These are phyloP conservation scores for Dorcoceras hygrometricum DNA, from an alignment of 257 asterid genomes.

Conservation along the genomic window DNA sequence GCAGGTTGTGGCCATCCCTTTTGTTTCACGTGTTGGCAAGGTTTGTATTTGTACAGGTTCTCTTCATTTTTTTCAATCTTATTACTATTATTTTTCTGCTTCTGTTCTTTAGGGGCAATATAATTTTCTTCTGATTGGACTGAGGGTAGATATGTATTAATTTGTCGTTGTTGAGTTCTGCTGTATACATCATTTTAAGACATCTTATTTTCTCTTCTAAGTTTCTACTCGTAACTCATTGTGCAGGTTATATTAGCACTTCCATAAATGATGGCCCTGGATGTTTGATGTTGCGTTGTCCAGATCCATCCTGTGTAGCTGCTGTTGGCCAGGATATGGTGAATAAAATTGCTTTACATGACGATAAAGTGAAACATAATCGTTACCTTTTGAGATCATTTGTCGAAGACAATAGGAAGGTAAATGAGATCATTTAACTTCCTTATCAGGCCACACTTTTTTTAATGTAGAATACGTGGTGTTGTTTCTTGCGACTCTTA, in stretches of 20 bases:
- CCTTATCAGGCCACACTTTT: constrained; percentile 7
- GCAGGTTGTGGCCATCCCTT: constrained; percentile 93
- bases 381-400: constrained; percentile 81
- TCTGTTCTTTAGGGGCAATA: constrained; percentile 13
- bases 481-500: not conserved
- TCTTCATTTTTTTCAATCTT: no score
- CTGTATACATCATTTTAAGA: constrained; percentile 2
- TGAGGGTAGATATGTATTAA: not conserved
- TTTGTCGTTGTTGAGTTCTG: constrained; percentile 2
- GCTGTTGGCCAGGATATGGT: constrained; percentile 88
- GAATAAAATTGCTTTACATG: constrained; percentile 52
- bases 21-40: constrained; percentile 82
- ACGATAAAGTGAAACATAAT: constrained; percentile 57
- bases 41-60: constrained; percentile 35
- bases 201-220: constrained; percentile 10
- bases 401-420: constrained; percentile 88
- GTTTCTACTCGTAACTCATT: constrained; percentile 29
- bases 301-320: constrained; percentile 89
- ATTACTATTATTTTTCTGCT: constrained; percentile 11
- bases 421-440: constrained; percentile 31
- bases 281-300: constrained; percentile 88
- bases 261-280: constrained; percentile 95
- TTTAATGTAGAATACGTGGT: not conserved
- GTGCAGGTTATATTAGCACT: constrained; percentile 70
- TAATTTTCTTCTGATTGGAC: constrained; percentile 4